Evolutionary conservation across 2,329 filamentous ascomycete genomes (phyloP).

Genomic region (Pyricularia pennisetigena): DNA sequence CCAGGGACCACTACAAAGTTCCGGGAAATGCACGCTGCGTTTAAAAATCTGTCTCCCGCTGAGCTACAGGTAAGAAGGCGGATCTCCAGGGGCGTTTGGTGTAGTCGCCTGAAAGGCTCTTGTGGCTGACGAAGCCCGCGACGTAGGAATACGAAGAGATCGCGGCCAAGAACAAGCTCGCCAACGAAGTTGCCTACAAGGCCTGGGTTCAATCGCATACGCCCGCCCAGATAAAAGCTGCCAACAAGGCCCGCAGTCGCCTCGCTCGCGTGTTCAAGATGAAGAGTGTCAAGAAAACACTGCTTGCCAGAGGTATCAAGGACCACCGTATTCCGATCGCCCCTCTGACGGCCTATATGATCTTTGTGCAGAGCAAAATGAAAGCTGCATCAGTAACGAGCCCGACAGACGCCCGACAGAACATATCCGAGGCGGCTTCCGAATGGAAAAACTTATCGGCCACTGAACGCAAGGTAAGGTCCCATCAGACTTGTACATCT

Average conservation of each 20-base stretch:
- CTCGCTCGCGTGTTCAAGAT: constrained; percentile 26
- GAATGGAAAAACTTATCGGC: constrained; percentile 34
- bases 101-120: neutral
- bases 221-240: constrained; percentile 27
- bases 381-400: constrained; percentile 8
- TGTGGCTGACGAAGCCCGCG: neutral
- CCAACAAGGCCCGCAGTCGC: constrained; percentile 35
- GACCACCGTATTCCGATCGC: constrained; percentile 39
- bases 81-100: neutral
- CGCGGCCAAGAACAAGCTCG: constrained; percentile 27
- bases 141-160: constrained; percentile 24
- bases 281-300: constrained; percentile 7
- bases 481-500: neutral
- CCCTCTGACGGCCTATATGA: constrained; percentile 19
- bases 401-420: too few relatives aligned
- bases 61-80: constrained; percentile 32
- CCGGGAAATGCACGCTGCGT: constrained; percentile 14
- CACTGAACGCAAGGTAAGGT: constrained; percentile 28
- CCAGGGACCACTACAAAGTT: neutral
- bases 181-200: constrained; percentile 29
- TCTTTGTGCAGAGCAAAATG: constrained; percentile 24
- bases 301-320: constrained; percentile 17
- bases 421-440: constrained; percentile 10
- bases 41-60: constrained; percentile 25
- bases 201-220: constrained; percentile 37